phyloP scores from a whole-genome alignment of 208 protist genomes.

The Wallacemonas sp. region DNA sequence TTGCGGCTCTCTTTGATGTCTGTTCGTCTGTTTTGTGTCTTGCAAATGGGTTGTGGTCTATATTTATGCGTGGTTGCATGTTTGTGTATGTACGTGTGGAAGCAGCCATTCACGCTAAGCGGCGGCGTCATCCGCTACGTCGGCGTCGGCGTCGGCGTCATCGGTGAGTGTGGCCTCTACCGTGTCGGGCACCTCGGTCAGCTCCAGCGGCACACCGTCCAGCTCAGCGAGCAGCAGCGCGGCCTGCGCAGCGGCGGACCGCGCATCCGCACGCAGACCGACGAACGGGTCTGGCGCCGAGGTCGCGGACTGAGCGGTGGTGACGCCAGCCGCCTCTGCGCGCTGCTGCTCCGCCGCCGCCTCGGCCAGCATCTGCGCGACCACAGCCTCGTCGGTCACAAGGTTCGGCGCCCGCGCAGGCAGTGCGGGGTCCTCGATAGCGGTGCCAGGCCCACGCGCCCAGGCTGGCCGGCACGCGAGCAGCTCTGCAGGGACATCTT shows the following conservation, averaged over 20 bases:
- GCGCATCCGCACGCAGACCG: constrained; percentile 14
- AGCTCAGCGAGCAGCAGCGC: constrained; percentile 14
- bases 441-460: constrained; percentile 3
- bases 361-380: constrained; percentile 40
- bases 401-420: constrained; percentile 14
- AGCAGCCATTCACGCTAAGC: no score
- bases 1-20: no score
- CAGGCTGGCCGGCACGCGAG: constrained; percentile 26
- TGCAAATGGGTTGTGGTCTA: no score
- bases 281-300: constrained; percentile 11
- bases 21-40: no score
- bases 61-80: neutral
- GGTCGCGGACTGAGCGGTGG: neutral
- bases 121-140: neutral
- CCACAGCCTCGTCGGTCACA: constrained; percentile 33
- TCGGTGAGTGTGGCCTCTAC: no score
- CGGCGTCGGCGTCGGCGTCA: neutral
- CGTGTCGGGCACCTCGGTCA: constrained; percentile 10
- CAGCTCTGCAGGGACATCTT: constrained; percentile 20
- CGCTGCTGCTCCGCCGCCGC: constrained; percentile 50
- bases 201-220: constrained; percentile 19
- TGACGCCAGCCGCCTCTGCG: constrained; percentile 7
- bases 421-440: neutral
- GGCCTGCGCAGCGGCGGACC: constrained; percentile 13
- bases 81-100: constrained; percentile 10